Conservation (phyloP, 495 filamentous ascomycete species). For the Sordaria brevicollis region DNA sequence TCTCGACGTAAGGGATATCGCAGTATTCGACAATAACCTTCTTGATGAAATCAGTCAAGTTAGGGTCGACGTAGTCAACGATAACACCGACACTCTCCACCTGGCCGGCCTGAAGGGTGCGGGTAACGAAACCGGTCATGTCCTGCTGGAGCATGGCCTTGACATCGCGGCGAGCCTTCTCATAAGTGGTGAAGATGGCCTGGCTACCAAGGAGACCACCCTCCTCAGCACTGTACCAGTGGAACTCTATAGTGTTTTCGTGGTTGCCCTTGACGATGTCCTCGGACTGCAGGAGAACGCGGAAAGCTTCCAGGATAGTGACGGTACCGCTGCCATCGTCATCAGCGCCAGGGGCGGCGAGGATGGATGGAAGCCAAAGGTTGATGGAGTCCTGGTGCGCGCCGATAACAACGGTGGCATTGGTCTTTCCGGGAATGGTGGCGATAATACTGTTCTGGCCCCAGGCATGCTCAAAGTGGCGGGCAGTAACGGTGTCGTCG, state of each 20-base stretch:
- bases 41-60: slow-evolving; percentile 87
- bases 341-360: slow-evolving; percentile 55
- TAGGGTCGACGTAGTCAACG: slow-evolving; percentile 77
- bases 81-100: slow-evolving; percentile 88
- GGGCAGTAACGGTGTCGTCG: slow-evolving; percentile 52
- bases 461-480: slow-evolving; percentile 75
- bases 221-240: slow-evolving; percentile 97
- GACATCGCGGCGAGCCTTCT: slow-evolving; percentile 60
- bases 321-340: slow-evolving; percentile 52
- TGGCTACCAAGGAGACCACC: slow-evolving; percentile 86
- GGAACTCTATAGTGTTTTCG: slow-evolving; percentile 89
- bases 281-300: slow-evolving; percentile 43
- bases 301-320: slow-evolving; percentile 52
- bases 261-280: slow-evolving; percentile 43
- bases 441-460: slow-evolving; percentile 87
- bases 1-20: slow-evolving; percentile 78
- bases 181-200: slow-evolving; percentile 80
- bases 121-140: slow-evolving; percentile 89
- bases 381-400: slow-evolving; percentile 74
- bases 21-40: slow-evolving; percentile 81
- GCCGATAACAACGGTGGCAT: slow-evolving; percentile 66
- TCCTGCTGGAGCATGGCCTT: slow-evolving; percentile 99
- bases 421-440: slow-evolving; percentile 75
- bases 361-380: slow-evolving; percentile 72
- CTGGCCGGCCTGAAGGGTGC: slow-evolving; percentile 72